These are phyloP conservation scores for Aurantiochytrium sp. DNA, from an alignment of 108 stramenopile species.

Conservation along the genomic window DNA sequence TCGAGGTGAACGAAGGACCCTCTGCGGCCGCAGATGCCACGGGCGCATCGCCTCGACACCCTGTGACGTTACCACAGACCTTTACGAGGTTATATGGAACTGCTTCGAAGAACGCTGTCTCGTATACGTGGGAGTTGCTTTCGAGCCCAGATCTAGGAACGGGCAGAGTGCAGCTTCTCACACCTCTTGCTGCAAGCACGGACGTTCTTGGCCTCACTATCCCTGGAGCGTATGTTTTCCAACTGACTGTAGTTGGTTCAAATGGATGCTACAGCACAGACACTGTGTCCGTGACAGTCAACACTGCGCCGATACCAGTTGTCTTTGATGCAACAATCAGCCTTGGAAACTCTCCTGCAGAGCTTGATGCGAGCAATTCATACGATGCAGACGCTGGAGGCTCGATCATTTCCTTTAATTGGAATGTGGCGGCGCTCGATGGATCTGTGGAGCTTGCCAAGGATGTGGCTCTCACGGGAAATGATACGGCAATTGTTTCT, in stretches of 20 bases:
- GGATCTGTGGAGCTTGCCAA: not conserved
- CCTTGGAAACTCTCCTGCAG: not conserved
- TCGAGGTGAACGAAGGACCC: not conserved
- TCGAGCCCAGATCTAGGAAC: not conserved
- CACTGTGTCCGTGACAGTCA: not conserved
- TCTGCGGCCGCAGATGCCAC: not conserved
- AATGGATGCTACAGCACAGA: not conserved
- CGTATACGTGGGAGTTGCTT: not conserved
- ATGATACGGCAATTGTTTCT: not conserved
- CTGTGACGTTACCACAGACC: not conserved
- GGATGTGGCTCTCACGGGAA: not conserved
- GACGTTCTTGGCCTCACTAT: not conserved
- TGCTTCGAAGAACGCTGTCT: not conserved
- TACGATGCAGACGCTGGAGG: not conserved
- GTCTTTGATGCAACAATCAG: not conserved
- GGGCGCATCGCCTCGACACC: not conserved
- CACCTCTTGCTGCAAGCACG: not conserved
- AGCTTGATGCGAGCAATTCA: not conserved
- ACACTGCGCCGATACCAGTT: not conserved
- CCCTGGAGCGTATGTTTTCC: not conserved
- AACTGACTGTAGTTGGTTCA: not conserved
- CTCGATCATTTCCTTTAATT: not conserved
- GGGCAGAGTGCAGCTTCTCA: not conserved
- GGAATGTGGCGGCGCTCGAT: not conserved
- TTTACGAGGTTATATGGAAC: not conserved